Base-by-base conservation (phyloP, 2,329 filamentous ascomycete species). In the Trichoderma atroviride region DNA sequence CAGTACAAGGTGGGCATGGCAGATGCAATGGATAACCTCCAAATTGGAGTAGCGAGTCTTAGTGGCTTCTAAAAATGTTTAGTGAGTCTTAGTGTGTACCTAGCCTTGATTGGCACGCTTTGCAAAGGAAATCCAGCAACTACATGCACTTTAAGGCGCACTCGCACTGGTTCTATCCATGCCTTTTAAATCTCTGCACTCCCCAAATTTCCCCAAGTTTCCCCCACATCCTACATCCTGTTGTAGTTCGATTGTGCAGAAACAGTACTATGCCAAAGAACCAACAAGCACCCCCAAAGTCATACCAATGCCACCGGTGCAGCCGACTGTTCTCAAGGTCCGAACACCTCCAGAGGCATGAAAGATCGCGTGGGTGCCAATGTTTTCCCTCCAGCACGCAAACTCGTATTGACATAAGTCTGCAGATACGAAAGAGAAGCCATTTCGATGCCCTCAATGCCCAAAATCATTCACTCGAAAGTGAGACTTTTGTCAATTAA, bases 381-480 rank as follows among this genome's bases (percentile, higher is more conserved):
- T 29, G 0, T n/a, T 29, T 10, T 22, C 35, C 9, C 35, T 37
- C 27, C 19, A 19, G 37, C 24, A 24, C 16, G 6, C 10, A 13
- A 11, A 29, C 22, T 60, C 27, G 57, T 60, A 31, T 13, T 60
- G 5, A 60, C 14, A 13, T 5, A 19, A 59, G 57, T 29, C 14
- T 40, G 35, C 40, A 60, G 57, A 60, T 43, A 60, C 57, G 7
- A 60, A 60, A 43, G 57, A 60, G 57, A 60, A 60, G 24, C 57
- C 57, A 7, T 60, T 43, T 60, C 57, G 37, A 27, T 60, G 57
- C 9, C 5, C 16, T 14, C 57, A 31, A 29, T 60, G 57, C 22
- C 57, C 57, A 0, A 60, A 60, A 60, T 35, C 57, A 29, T 60
- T 60, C 19, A 60, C 57, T 27, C 37, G 57, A 29, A 60, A 60